Percentiles rank a stretch among this genome's conserved stretches.
phyloP scores from a whole-genome alignment of 2,329 filamentous ascomycete genomes.

The Fusarium sp. region DNA sequence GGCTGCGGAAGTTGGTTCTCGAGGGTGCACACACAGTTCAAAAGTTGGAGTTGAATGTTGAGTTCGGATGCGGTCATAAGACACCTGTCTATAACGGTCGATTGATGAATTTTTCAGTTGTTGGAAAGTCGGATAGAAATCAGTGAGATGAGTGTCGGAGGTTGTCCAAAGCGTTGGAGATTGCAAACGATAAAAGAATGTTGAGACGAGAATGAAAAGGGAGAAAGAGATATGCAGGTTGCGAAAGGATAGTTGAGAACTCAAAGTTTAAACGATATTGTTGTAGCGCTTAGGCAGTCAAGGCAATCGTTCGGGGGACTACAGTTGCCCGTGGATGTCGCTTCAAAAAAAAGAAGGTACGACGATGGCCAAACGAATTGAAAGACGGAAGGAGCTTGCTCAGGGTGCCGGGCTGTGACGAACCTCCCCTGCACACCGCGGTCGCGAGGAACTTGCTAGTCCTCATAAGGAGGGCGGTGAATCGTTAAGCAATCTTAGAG shows the following conservation, averaged over 20 bases:
- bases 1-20: background rate
- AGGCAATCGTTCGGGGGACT: slow-evolving; percentile 2
- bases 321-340: slow-evolving; percentile 18
- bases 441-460: slow-evolving; percentile 8
- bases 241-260: background rate
- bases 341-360: slow-evolving; percentile 32
- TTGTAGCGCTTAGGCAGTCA: background rate
- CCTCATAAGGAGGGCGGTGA: slow-evolving; percentile 21
- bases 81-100: background rate
- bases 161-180: slow-evolving; percentile 3
- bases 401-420: slow-evolving; percentile 24
- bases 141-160: slow-evolving; percentile 8
- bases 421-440: slow-evolving; percentile 35
- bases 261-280: background rate
- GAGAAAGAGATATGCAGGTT: background rate
- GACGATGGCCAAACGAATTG: slow-evolving; percentile 18
- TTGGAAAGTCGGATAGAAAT: background rate
- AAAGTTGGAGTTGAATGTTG: background rate
- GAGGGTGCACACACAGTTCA: background rate
- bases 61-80: background rate
- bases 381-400: slow-evolving; percentile 27
- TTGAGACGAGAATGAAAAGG: background rate
- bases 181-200: background rate
- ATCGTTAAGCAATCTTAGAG: fast-evolving
- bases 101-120: background rate